Conservation (phyloP, 2,329 filamentous ascomycete genomes). For the Dactylellina haptotyla region DNA sequence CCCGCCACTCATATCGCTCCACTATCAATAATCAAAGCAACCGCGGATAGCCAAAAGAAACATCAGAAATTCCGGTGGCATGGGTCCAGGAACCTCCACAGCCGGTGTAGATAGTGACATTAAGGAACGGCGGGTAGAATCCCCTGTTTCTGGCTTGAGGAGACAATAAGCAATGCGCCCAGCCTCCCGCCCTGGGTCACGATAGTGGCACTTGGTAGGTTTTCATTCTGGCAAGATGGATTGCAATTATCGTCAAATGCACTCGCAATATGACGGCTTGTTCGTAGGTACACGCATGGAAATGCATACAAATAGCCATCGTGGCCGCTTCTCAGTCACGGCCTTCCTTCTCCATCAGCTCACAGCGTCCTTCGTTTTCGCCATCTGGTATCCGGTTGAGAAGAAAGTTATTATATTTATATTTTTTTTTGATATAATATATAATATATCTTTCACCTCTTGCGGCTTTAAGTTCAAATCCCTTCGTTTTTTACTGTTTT, state of each 20-base stretch:
- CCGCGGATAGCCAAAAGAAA: not conserved
- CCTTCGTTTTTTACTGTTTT: not conserved
- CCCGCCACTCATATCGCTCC: conserved; percentile 13
- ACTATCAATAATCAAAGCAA: conserved; percentile 9
- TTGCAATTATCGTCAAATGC: not conserved
- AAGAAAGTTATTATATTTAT: not conserved
- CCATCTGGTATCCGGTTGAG: conserved; percentile 13
- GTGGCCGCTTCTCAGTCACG: not conserved
- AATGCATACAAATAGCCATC: conserved; percentile 52
- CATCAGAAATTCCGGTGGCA: conserved; percentile 13
- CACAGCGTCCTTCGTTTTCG: conserved; percentile 38
- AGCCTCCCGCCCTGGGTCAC: conserved; percentile 22
- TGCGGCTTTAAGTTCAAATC: not conserved
- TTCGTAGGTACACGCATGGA: conserved; percentile 13
- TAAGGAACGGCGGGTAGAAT: conserved; percentile 27
- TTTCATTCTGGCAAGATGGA: conserved; percentile 6
- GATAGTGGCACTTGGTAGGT: not conserved
- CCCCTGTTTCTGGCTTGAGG: conserved; percentile 14
- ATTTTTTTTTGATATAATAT: no score
- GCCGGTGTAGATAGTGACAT: conserved; percentile 17
- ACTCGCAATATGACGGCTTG: conserved; percentile 7
- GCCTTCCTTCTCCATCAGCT: conserved; percentile 31
- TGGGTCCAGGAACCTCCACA: conserved; percentile 10
- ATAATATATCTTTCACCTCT: not conserved
- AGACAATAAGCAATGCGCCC: conserved; percentile 38